These are phyloP conservation scores for Drosera spatulata DNA, from an alignment of 179 eudicot species.

Conservation along the genomic window DNA sequence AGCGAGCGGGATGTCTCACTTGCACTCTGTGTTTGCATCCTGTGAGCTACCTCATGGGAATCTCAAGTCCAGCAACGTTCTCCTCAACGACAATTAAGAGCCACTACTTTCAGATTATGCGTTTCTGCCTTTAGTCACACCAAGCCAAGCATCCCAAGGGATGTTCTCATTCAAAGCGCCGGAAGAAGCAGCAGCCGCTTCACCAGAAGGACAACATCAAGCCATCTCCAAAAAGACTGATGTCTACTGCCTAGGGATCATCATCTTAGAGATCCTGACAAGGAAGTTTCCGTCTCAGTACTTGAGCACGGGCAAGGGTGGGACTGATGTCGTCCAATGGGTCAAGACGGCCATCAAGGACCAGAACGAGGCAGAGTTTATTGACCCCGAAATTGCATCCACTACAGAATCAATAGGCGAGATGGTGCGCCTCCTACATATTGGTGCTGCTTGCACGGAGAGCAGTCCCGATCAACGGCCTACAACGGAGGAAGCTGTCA, in stretches of 20 bases:
- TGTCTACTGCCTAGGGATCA: conserved; percentile 62
- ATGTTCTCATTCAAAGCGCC: conserved; percentile 62
- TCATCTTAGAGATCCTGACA: conserved; percentile 58
- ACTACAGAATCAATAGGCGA: conserved; percentile 16
- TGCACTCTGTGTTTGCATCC: conserved; percentile 38
- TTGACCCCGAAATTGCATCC: conserved; percentile 57
- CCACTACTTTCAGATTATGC: conserved; percentile 62
- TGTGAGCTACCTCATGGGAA: conserved; percentile 74
- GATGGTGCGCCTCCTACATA: conserved; percentile 40
- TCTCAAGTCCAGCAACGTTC: conserved; percentile 68
- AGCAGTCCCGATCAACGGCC: conserved; percentile 32
- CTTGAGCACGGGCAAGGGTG: conserved; percentile 56
- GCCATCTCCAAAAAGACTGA: conserved; percentile 42
- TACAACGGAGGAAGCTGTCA: conserved; percentile 32
- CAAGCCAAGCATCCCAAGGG: conserved; percentile 37
- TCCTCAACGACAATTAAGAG: conserved; percentile 32
- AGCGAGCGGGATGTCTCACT: conserved; percentile 46
- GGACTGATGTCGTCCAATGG: conserved; percentile 72
- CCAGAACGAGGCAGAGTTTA: conserved; percentile 28
- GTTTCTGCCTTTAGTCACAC: conserved; percentile 29
- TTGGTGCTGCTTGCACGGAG: conserved; percentile 48
- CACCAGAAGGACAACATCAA: conserved; percentile 16
- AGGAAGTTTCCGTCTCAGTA: conserved; percentile 79
- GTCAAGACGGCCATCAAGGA: conserved; percentile 34
- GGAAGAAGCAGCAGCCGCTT: conserved; percentile 18